Conservation (phyloP, 139 green algal species). For the Desmodesmus armatus region DNA sequence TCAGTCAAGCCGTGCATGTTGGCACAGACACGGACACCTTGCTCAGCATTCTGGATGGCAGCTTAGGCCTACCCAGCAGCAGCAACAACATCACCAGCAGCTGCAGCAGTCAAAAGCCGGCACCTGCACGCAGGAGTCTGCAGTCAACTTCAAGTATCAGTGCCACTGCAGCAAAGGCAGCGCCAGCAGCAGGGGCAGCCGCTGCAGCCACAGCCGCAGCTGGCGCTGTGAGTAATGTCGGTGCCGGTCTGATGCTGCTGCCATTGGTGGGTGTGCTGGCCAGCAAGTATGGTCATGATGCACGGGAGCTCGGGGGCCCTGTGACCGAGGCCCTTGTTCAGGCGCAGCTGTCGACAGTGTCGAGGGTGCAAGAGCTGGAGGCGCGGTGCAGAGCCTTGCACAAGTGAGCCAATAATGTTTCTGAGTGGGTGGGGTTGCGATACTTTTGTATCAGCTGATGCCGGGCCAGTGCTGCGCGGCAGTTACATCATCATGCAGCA, state of each 20-base stretch:
- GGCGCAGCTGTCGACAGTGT: constrained; percentile 43
- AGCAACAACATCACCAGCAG: too few relatives aligned
- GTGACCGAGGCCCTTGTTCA: constrained; percentile 44
- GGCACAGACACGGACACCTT: constrained; percentile 3
- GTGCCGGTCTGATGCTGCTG: background rate
- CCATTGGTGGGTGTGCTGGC: constrained; percentile 9
- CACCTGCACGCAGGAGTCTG: background rate
- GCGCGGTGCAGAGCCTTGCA: constrained; percentile 42
- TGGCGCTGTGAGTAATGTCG: background rate
- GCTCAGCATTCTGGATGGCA: constrained; percentile 33
- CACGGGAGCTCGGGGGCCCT: constrained; percentile 28
- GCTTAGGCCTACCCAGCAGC: constrained; percentile 9
- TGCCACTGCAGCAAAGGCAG: background rate
- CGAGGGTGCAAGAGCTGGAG: constrained; percentile 44
- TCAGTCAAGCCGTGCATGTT: constrained; percentile 37
- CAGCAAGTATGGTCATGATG: constrained; percentile 40
- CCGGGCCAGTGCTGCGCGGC: too few relatives aligned
- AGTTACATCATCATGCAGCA: too few relatives aligned
- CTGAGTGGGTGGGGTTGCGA: too few relatives aligned
- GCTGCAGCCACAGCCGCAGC: background rate
- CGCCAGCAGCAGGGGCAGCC: background rate
- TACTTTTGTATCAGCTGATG: too few relatives aligned
- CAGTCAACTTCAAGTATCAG: background rate
- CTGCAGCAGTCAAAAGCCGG: background rate
- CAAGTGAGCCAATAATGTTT: background rate